Evolutionary conservation across 2,329 filamentous ascomycete genomes (phyloP).

Genomic region (Cytospora leucostoma): DNA sequence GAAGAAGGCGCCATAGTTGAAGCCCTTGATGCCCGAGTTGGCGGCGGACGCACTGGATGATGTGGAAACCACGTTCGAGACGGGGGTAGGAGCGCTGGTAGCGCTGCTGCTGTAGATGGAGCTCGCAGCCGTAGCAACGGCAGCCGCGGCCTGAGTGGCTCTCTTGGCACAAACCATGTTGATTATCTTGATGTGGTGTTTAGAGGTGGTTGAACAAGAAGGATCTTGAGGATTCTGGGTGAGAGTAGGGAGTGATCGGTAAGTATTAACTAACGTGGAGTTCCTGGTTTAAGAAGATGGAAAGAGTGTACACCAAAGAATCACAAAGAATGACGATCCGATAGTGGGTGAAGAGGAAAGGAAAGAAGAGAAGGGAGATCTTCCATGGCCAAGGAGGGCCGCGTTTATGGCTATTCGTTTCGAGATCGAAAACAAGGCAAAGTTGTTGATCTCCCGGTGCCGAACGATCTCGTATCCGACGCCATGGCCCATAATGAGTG

Average conservation of each 20-base stretch:
- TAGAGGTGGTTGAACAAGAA: not conserved
- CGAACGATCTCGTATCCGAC: conserved; percentile 27
- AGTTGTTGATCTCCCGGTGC: conserved; percentile 27
- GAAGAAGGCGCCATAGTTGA: conserved; percentile 72
- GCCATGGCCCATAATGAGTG: conserved; percentile 16
- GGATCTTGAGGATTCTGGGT: not conserved
- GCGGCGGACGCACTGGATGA: conserved; percentile 3
- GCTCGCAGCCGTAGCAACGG: conserved; percentile 25
- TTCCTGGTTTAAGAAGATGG: not conserved
- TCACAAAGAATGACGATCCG: conserved; percentile 16
- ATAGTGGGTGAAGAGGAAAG: conserved; percentile 17
- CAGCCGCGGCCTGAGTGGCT: conserved; percentile 28
- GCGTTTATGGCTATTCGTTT: conserved; percentile 13
- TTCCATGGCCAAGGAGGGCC: conserved; percentile 4
- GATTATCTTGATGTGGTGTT: not conserved
- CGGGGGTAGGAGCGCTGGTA: conserved; percentile 3
- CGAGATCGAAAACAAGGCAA: conserved; percentile 9
- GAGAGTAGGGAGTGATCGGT: not conserved
- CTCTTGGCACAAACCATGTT: conserved; percentile 27
- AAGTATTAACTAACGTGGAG: conserved; percentile 9
- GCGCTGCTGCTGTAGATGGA: conserved; percentile 15
- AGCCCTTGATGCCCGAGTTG: conserved; percentile 56
- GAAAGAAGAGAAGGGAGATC: not conserved
- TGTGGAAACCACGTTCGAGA: conserved; percentile 18
- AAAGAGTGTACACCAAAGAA: conserved; percentile 17